A percentile compares a stretch with the other conserved stretches of the same genome.
phyloP scores from a whole-genome alignment of 805 yeast genomes.

The Metschnikowia gelsemii region DNA sequence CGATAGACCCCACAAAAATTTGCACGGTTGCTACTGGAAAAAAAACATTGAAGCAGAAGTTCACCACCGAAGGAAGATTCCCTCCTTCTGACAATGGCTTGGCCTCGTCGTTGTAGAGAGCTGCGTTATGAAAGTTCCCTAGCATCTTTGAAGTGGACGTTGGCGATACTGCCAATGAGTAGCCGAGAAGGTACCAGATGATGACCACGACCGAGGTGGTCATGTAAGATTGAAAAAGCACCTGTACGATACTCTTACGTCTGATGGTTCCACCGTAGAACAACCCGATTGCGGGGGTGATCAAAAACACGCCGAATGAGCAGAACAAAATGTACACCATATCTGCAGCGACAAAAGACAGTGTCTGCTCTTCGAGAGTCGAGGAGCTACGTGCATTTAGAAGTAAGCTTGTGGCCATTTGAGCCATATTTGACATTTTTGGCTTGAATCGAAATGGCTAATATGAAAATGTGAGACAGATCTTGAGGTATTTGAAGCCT shows the following conservation, averaged over 20 bases:
- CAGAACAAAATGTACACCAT: slow-evolving; percentile 51
- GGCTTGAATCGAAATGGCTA: neutral
- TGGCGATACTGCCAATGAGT: slow-evolving; percentile 43
- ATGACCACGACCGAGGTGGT: slow-evolving; percentile 38
- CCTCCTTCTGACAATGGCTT: slow-evolving; percentile 45
- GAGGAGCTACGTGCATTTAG: slow-evolving; percentile 7
- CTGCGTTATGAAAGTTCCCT: slow-evolving; percentile 43
- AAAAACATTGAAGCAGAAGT: slow-evolving; percentile 44
- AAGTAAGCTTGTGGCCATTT: slow-evolving; percentile 3
- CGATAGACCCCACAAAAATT: slow-evolving; percentile 44
- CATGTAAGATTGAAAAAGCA: slow-evolving; percentile 46
- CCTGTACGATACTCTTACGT: slow-evolving; percentile 44
- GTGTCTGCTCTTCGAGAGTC: slow-evolving; percentile 33
- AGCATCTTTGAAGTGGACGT: slow-evolving; percentile 26
- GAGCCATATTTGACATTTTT: slow-evolving; percentile 1
- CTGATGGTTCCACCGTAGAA: slow-evolving; percentile 45
- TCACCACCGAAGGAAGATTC: slow-evolving; percentile 47
- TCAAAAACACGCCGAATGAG: slow-evolving; percentile 48
- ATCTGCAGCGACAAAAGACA: slow-evolving; percentile 41
- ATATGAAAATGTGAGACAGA: neutral
- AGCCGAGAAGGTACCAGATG: slow-evolving; percentile 48
- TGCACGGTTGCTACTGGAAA: slow-evolving; percentile 51
- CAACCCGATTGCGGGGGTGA: slow-evolving; percentile 48
- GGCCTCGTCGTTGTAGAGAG: slow-evolving; percentile 39
- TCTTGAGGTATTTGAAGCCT: neutral